Evolutionary conservation across 192 early-diverging fungal species (phyloP).

Genomic region (Coemansia sp.): DNA sequence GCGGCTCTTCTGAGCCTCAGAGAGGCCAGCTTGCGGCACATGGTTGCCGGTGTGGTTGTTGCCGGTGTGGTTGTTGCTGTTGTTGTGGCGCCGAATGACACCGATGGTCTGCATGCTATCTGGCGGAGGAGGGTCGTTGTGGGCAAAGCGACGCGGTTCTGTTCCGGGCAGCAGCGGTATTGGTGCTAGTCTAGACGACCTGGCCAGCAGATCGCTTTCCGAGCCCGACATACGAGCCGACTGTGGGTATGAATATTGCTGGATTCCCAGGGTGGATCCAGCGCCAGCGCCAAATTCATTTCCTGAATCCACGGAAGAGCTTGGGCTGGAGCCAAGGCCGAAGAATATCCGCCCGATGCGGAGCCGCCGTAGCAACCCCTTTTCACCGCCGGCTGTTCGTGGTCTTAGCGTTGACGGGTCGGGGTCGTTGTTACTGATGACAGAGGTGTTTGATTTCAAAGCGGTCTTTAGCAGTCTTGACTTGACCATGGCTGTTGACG

Average conservation of each 20-base stretch:
- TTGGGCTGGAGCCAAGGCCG: slow-evolving; percentile 19
- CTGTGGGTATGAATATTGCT: neutral
- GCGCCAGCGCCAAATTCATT: slow-evolving; percentile 16
- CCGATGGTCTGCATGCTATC: slow-evolving; percentile 11
- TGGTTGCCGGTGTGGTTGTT: no score
- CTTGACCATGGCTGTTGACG: slow-evolving; percentile 40
- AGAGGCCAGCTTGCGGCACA: no score
- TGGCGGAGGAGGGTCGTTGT: neutral
- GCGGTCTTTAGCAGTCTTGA: slow-evolving; percentile 35
- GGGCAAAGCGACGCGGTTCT: neutral
- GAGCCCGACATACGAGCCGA: slow-evolving; percentile 6
- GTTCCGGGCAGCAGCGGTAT: neutral
- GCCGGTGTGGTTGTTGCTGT: no score
- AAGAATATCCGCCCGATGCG: slow-evolving; percentile 50
- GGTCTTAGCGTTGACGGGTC: slow-evolving; percentile 23
- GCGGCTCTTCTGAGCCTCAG: no score
- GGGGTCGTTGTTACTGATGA: slow-evolving; percentile 12
- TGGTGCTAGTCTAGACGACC: slow-evolving; percentile 2
- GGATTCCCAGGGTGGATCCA: slow-evolving; percentile 5
- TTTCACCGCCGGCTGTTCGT: slow-evolving; percentile 49
- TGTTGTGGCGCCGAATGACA: slow-evolving; percentile 1
- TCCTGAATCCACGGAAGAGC: neutral
- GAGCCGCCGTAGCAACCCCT: slow-evolving; percentile 40
- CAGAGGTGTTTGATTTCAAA: slow-evolving; percentile 23
- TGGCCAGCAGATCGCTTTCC: slow-evolving; percentile 10